Conservation (phyloP, 495 filamentous ascomycete species). For the Lasiosphaeris hirsuta region DNA sequence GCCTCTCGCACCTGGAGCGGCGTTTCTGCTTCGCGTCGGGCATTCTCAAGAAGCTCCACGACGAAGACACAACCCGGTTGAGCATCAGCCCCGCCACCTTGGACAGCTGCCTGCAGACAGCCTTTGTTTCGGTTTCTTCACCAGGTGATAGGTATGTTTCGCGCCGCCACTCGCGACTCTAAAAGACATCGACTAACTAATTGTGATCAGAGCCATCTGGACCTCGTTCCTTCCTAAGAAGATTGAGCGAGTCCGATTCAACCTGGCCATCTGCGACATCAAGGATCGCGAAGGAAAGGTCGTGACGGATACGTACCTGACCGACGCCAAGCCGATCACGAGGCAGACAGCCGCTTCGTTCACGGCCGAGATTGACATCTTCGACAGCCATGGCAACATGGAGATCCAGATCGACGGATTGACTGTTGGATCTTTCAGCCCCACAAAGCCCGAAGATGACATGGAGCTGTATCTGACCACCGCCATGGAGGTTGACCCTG, state of each 20-base stretch:
- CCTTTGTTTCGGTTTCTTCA: constrained; percentile 41
- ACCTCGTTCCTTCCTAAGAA: constrained; percentile 40
- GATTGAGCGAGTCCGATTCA: constrained; percentile 38
- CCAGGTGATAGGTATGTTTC: constrained; percentile 39
- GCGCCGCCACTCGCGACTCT: background rate
- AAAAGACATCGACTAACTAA: background rate
- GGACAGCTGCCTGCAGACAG: constrained; percentile 46
- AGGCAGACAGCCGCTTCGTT: constrained; percentile 29
- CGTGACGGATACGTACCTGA: constrained; percentile 36
- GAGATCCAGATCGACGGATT: constrained; percentile 43
- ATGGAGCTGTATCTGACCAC: constrained; percentile 44
- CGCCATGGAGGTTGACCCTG: constrained; percentile 38
- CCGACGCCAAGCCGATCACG: constrained; percentile 20
- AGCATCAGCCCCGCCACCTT: constrained; percentile 47
- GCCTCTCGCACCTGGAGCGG: constrained; percentile 34
- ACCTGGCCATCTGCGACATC: constrained; percentile 31
- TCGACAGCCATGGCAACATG: constrained; percentile 28
- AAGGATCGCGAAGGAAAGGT: constrained; percentile 21
- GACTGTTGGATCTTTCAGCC: constrained; percentile 34
- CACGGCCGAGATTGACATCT: constrained; percentile 38
- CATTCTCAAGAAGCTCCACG: constrained; percentile 31
- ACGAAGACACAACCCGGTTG: constrained; percentile 31
- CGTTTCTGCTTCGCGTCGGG: constrained; percentile 46
- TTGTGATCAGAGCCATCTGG: constrained; percentile 33
- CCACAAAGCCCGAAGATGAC: constrained; percentile 40